Conservation (phyloP, 257 asterid genomes). For the Handroanthus guayacan region DNA sequence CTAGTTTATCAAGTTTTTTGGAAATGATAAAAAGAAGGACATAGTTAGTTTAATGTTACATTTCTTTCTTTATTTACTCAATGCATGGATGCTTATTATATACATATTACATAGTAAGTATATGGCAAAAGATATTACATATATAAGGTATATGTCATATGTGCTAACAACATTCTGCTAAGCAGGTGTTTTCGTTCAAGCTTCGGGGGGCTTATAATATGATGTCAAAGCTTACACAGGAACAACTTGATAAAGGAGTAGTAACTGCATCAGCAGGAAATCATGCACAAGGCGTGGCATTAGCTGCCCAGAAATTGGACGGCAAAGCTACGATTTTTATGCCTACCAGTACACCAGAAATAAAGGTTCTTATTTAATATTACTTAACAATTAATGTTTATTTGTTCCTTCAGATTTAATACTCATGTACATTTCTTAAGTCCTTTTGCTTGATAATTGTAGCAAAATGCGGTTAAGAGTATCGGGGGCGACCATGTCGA, state of each 20-base stretch:
- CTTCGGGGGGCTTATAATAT: conserved; percentile 97
- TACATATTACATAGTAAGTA: not conserved
- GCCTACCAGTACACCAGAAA: conserved; percentile 96
- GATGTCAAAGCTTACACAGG: conserved; percentile 91
- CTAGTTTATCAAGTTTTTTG: too few species aligned
- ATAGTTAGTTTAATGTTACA: conserved; percentile 9
- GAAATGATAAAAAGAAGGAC: too few species aligned
- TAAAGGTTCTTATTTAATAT: conserved; percentile 68
- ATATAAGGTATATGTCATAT: not conserved
- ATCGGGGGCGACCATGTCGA: conserved; percentile 94
- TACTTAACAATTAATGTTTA: not conserved
- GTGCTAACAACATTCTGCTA: conserved; percentile 25
- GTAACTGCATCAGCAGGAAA: conserved; percentile 98
- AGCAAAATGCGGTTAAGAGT: conserved; percentile 63
- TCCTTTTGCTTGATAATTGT: conserved; percentile 56
- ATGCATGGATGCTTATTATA: not conserved
- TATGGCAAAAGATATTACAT: not conserved
- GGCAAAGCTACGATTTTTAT: conserved; percentile 64
- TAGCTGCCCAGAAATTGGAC: conserved; percentile 55
- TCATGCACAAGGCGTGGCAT: conserved; percentile 97
- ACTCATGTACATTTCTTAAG: conserved; percentile 1
- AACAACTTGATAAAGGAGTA: conserved; percentile 78
- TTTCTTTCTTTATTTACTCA: not conserved
- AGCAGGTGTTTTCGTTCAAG: conserved; percentile 66
- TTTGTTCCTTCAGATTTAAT: not conserved